phyloP scores from a whole-genome alignment of 73 alveolate species.

The Paramecium biaurelia region DNA sequence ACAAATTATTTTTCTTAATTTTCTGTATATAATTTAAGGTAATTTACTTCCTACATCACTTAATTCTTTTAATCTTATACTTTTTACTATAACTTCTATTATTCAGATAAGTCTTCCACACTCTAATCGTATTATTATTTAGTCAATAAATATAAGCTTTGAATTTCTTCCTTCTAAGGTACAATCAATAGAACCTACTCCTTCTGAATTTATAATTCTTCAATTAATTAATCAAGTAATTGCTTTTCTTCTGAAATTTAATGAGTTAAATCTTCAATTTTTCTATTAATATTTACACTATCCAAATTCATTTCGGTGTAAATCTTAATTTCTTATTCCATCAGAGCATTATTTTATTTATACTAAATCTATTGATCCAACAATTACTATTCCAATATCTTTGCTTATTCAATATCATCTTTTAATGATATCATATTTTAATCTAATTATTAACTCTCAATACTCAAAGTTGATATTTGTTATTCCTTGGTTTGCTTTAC shows the following conservation, averaged over 20 bases:
- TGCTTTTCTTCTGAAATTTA: not conserved
- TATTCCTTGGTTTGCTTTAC: constrained; percentile 24
- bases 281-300: not conserved
- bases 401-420: not conserved
- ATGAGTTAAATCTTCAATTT: not conserved
- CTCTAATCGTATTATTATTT: not conserved
- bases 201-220: not conserved
- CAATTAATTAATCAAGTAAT: not conserved
- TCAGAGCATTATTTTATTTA: not conserved
- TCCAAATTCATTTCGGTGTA: not conserved
- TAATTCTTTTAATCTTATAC: not conserved
- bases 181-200: not conserved
- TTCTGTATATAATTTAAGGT: not conserved
- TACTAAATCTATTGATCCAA: not conserved
- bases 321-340: not conserved
- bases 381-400: not conserved
- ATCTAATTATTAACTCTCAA: not conserved
- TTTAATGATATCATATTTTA: not conserved
- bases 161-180: constrained; percentile 7
- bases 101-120: not conserved
- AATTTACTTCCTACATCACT: not conserved
- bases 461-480: not conserved
- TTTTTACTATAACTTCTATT: not conserved
- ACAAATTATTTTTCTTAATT: not conserved
- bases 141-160: not conserved